phyloP scores from a whole-genome alignment of 2,329 filamentous ascomycete genomes.

The Lachnellula suecica region DNA sequence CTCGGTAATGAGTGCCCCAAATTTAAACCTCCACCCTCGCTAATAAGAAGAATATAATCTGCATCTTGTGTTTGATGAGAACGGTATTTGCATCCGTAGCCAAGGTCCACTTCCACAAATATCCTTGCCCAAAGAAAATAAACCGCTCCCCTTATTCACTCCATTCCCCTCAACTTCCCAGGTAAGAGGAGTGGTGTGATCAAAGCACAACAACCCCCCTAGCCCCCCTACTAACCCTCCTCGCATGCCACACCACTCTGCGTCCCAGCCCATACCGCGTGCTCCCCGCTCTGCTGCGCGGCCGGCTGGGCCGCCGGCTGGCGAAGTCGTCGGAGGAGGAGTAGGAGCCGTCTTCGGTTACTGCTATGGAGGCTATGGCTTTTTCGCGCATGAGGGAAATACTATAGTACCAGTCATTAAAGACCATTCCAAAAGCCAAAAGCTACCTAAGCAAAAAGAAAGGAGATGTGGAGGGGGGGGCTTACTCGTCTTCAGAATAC shows the following conservation, averaged over 20 bases:
- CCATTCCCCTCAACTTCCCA: background rate
- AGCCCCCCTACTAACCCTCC: conserved; percentile 24
- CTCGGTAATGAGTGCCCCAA: too few species aligned
- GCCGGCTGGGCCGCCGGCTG: conserved; percentile 5
- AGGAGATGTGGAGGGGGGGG: conserved; percentile 10
- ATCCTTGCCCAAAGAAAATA: too few species aligned
- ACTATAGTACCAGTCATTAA: too few species aligned
- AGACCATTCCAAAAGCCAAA: too few species aligned
- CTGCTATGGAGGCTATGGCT: conserved; percentile 31
- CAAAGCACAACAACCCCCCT: background rate
- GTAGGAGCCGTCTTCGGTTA: conserved; percentile 20
- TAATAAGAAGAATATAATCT: too few species aligned
- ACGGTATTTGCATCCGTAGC: too few species aligned
- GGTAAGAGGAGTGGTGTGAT: too few species aligned
- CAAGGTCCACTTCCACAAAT: too few species aligned
- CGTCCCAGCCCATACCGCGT: conserved; percentile 23
- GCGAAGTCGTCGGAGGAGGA: conserved; percentile 16
- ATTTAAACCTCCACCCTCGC: too few species aligned
- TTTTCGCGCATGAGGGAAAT: conserved; percentile 33
- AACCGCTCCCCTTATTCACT: background rate
- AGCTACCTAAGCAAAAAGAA: conserved; percentile 3
- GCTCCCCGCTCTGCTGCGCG: conserved; percentile 19
- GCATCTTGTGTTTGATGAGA: too few species aligned
- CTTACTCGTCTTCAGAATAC: conserved; percentile 59
- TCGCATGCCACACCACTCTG: conserved; percentile 25